These are phyloP conservation scores for Anthracocystis setariae DNA, from an alignment of 1,284 basidiomycete genomes.

Conservation along the genomic window DNA sequence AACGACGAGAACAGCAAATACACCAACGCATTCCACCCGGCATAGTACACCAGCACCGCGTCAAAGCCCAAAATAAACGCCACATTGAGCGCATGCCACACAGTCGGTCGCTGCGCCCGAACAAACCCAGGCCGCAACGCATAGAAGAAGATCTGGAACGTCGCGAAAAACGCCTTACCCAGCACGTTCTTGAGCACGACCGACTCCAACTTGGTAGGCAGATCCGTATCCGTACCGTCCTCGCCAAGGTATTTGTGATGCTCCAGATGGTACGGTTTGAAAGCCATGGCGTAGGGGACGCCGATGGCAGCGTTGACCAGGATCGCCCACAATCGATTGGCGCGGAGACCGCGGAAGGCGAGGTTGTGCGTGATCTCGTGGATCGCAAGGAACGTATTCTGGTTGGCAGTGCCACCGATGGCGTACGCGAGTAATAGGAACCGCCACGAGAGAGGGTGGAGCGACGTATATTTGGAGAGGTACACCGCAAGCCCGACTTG, in stretches of 20 bases:
- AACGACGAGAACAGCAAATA: constrained; percentile 90
- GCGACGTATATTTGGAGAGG: constrained; percentile 30
- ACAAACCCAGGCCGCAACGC: constrained; percentile 95
- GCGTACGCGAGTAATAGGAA: constrained; percentile 84
- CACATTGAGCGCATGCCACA: constrained; percentile 86
- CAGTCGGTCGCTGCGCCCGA: constrained; percentile 80
- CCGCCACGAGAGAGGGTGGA: constrained; percentile 75
- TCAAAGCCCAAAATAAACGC: constrained; percentile 79
- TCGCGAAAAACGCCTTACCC: constrained; percentile 97
- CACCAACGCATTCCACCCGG: constrained; percentile 67
- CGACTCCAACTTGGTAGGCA: constrained; percentile 87
- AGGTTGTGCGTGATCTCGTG: constrained; percentile 99
- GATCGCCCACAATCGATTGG: constrained; percentile 88
- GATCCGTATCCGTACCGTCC: constrained; percentile 93
- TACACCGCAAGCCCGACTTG: constrained; percentile 77
- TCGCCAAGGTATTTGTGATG: constrained; percentile 90
- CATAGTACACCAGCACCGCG: constrained; percentile 69
- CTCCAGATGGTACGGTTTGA: constrained; percentile 93
- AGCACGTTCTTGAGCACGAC: constrained; percentile 90
- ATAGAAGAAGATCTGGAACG: constrained; percentile 98
- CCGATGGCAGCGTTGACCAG: constrained; percentile 92
- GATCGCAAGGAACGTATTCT: constrained; percentile 96
- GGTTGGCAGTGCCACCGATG: constrained; percentile 93
- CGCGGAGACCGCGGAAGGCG: constrained; percentile 83
- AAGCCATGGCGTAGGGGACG: constrained; percentile 92